These are phyloP conservation scores for Amaranthus palmeri DNA, from an alignment of 148 eudicot species.

Conservation along the genomic window DNA sequence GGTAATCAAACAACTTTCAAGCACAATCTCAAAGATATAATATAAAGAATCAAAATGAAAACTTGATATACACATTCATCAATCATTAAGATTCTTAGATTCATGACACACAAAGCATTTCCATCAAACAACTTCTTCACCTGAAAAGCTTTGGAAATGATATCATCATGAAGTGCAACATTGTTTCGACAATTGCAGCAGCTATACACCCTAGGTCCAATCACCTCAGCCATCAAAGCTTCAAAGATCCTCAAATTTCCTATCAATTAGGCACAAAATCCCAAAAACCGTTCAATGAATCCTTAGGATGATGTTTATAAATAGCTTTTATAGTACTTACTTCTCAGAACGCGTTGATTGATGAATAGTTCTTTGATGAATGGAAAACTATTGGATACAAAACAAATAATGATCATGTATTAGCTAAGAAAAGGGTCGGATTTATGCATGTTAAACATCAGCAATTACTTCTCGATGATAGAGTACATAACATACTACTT, in stretches of 20 bases:
- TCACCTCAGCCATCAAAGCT: constrained; percentile 49
- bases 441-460: not conserved
- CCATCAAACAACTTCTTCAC: constrained; percentile 21
- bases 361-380: constrained; percentile 10
- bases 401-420: not conserved
- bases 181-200: constrained; percentile 68
- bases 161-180: constrained; percentile 74
- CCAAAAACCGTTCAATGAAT: not conserved
- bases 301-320: not conserved
- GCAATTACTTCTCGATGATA: no score
- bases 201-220: constrained; percentile 60
- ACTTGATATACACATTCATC: not conserved
- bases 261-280: constrained; percentile 4
- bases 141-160: constrained; percentile 83
- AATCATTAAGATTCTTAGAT: no score
- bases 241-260: constrained; percentile 6
- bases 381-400: constrained; percentile 3
- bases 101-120: no score
- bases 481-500: no score
- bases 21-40: no score
- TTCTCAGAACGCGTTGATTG: not conserved
- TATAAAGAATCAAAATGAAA: not conserved
- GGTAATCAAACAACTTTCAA: not conserved
- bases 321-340: not conserved
- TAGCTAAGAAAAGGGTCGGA: not conserved